These are phyloP conservation scores for Lycium barbarum DNA, from an alignment of 257 asterid genomes.

Conservation along the genomic window DNA sequence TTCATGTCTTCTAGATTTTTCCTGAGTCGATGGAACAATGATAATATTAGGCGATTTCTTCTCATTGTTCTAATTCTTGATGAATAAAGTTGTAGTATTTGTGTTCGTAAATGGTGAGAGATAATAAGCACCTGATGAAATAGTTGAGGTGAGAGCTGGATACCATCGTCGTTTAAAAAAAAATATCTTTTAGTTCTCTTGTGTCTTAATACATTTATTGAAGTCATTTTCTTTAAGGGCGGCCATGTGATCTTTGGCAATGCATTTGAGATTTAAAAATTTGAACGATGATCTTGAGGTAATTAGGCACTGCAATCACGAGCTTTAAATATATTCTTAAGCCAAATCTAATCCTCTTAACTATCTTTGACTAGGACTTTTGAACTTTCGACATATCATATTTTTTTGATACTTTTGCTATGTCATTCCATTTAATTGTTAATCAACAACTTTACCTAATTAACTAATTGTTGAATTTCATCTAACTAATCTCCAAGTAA, in stretches of 20 bases:
- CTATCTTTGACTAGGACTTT: background rate
- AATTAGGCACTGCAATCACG: background rate
- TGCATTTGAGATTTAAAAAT: background rate
- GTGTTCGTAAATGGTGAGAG: background rate
- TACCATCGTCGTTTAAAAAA: background rate
- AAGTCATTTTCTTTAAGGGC: background rate
- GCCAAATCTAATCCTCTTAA: background rate
- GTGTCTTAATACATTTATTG: background rate
- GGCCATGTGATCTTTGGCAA: background rate
- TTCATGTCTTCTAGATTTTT: background rate
- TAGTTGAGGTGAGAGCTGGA: background rate
- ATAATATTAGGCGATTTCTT: background rate
- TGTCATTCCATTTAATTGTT: slow-evolving; percentile 7
- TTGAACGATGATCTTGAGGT: background rate
- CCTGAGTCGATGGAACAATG: background rate
- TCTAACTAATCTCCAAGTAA: background rate
- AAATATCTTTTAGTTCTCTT: background rate
- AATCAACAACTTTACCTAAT: background rate
- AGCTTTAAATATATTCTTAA: background rate
- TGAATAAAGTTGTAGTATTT: background rate
- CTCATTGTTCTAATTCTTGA: background rate
- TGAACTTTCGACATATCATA: background rate
- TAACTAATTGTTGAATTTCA: background rate
- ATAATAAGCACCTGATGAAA: background rate
- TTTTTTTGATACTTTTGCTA: background rate